These are phyloP conservation scores for Discostella stelligeroides DNA, from an alignment of 108 stramenopile species.

Conservation along the genomic window DNA sequence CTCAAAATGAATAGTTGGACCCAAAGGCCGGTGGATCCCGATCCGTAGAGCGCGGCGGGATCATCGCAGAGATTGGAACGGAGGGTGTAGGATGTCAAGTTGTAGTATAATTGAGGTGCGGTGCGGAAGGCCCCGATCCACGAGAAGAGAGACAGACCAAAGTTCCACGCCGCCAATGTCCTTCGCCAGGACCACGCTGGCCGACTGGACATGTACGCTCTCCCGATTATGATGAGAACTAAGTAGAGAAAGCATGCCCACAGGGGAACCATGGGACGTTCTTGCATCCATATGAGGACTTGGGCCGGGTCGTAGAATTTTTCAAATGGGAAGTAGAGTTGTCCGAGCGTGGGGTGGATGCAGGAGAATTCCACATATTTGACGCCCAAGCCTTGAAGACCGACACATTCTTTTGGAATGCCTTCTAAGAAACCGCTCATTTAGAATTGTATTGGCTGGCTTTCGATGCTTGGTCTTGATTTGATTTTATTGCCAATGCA, in stretches of 20 bases:
- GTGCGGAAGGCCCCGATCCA: constrained; percentile 88
- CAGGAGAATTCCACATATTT: constrained; percentile 63
- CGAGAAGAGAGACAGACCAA: constrained; percentile 84
- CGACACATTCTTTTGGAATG: constrained; percentile 53
- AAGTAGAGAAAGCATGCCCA: constrained; percentile 49
- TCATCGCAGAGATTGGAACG: constrained; percentile 78
- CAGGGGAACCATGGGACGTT: constrained; percentile 46
- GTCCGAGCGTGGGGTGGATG: constrained; percentile 42
- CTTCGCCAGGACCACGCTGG: constrained; percentile 71
- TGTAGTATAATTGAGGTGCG: constrained; percentile 86
- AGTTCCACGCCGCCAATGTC: constrained; percentile 86
- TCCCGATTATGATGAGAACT: constrained; percentile 46
- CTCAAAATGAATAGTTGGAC: constrained; percentile 90
- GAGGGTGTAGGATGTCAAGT: constrained; percentile 59
- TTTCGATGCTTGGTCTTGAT: too few relatives aligned
- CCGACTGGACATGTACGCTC: constrained; percentile 46
- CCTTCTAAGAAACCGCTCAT: constrained; percentile 51
- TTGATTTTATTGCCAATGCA: too few relatives aligned
- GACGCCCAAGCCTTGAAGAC: constrained; percentile 46
- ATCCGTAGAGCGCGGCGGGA: constrained; percentile 72
- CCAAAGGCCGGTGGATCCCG: constrained; percentile 89
- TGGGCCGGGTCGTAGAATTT: constrained; percentile 49
- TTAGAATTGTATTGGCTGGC: neutral
- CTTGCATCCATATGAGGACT: constrained; percentile 51
- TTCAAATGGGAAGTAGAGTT: constrained; percentile 50